Conservation (phyloP, 2,329 filamentous ascomycete species). For the Hypoxylon sp. region DNA sequence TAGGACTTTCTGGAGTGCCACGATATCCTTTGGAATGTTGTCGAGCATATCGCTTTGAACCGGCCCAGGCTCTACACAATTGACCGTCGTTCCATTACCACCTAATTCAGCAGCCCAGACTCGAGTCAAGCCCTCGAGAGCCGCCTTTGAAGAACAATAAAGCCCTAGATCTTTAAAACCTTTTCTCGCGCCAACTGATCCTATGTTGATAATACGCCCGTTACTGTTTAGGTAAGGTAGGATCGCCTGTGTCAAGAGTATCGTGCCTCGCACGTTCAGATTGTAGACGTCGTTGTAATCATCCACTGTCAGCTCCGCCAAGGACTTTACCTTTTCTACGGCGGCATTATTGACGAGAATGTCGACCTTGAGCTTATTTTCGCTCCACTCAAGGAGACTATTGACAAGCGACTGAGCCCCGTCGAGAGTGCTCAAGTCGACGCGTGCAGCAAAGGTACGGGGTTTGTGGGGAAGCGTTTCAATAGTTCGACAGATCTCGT, state of each 20-base stretch:
- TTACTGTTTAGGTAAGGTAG: slow-evolving; percentile 65
- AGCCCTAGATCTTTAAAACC: slow-evolving; percentile 64
- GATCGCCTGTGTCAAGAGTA: slow-evolving; percentile 68
- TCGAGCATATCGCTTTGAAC: slow-evolving; percentile 72
- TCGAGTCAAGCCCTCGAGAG: slow-evolving; percentile 72
- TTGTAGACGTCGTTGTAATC: slow-evolving; percentile 70
- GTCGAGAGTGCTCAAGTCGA: slow-evolving; percentile 48
- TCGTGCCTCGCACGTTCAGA: slow-evolving; percentile 69
- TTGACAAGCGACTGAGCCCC: slow-evolving; percentile 45
- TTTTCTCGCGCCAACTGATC: slow-evolving; percentile 65
- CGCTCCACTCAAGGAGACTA: slow-evolving; percentile 42
- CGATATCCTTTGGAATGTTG: slow-evolving; percentile 64
- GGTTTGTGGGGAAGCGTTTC: slow-evolving; percentile 61
- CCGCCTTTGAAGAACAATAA: slow-evolving; percentile 72
- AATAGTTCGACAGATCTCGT: slow-evolving; percentile 72
- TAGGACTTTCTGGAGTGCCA: slow-evolving; percentile 64
- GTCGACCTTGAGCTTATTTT: slow-evolving; percentile 47
- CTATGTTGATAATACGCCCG: slow-evolving; percentile 71
- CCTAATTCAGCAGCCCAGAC: slow-evolving; percentile 73
- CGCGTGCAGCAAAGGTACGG: slow-evolving; percentile 37
- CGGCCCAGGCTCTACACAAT: slow-evolving; percentile 72
- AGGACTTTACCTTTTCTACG: slow-evolving; percentile 54
- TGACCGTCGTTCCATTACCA: slow-evolving; percentile 70
- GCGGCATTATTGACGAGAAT: slow-evolving; percentile 61
- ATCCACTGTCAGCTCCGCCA: slow-evolving; percentile 61